Percentiles rank a stretch among this genome's conserved stretches.
These are phyloP conservation scores for Tuber indicum DNA, from an alignment of 495 filamentous ascomycete species.

Conservation along the genomic window DNA sequence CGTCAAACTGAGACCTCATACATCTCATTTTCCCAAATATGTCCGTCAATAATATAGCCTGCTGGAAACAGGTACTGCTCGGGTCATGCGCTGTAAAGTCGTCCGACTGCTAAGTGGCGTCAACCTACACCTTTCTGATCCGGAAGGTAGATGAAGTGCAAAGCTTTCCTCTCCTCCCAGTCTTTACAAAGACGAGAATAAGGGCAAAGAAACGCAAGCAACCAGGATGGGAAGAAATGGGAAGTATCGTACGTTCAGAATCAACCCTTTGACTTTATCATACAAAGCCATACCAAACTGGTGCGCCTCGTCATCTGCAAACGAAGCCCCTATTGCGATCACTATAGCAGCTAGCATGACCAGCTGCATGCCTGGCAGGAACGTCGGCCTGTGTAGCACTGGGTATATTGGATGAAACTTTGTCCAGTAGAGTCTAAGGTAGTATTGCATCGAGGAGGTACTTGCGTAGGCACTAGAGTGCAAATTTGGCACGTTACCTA, in stretches of 20 bases:
- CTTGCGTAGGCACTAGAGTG: constrained; percentile 34
- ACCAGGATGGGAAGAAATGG: background rate
- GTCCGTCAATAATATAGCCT: constrained; percentile 39
- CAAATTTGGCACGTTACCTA: constrained; percentile 35
- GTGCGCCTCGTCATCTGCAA: constrained; percentile 36
- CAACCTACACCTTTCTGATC: constrained; percentile 14
- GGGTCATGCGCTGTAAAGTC: constrained; percentile 38
- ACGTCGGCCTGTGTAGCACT: constrained; percentile 50
- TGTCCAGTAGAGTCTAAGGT: constrained; percentile 41
- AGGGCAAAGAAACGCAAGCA: background rate
- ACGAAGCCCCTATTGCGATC: constrained; percentile 41
- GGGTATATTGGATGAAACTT: constrained; percentile 49
- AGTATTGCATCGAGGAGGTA: constrained; percentile 39
- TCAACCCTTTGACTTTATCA: constrained; percentile 39
- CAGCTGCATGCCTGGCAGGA: constrained; percentile 48
- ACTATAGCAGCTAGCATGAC: constrained; percentile 44
- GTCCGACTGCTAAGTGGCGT: constrained; percentile 32
- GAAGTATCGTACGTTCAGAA: constrained; percentile 32
- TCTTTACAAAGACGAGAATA: background rate
- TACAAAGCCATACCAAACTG: constrained; percentile 41
- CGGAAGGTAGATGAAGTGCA: constrained; percentile 3
- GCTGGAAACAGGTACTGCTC: constrained; percentile 34
- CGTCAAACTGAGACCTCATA: constrained; percentile 37
- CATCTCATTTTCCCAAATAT: constrained; percentile 42
- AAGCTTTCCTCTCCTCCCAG: background rate